phyloP scores from a whole-genome alignment of 805 yeast species.

The Candida nemodendra region DNA sequence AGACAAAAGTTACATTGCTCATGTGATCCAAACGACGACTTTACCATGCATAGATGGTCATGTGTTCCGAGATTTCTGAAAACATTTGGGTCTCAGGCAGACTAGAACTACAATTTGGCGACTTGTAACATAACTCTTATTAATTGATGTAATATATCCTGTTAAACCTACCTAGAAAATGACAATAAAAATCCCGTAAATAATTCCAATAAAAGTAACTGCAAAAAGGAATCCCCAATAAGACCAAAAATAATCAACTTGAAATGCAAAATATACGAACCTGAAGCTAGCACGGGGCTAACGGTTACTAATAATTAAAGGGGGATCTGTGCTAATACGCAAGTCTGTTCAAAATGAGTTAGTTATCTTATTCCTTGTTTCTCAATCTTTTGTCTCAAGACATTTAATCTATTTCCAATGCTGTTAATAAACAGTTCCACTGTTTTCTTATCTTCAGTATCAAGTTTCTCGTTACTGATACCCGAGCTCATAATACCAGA shows the following conservation, averaged over 20 bases:
- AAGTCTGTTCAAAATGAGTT: background rate
- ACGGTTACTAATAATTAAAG: background rate
- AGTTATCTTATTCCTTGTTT: slow-evolving; percentile 17
- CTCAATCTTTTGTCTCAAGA: slow-evolving; percentile 60
- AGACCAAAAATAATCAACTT: background rate
- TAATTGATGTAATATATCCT: background rate
- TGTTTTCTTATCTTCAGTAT: slow-evolving; percentile 68
- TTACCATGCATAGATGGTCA: slow-evolving; percentile 50
- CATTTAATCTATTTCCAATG: slow-evolving; percentile 76
- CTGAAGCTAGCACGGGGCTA: background rate
- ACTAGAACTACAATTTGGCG: no score
- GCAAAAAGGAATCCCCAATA: background rate
- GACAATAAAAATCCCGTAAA: background rate
- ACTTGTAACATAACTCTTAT: no score
- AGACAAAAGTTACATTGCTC: slow-evolving; percentile 48
- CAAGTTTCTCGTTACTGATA: slow-evolving; percentile 48
- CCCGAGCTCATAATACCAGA: slow-evolving; percentile 15
- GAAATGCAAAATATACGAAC: background rate
- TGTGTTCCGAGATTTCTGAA: slow-evolving; percentile 47
- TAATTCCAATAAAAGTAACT: background rate
- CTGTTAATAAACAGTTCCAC: slow-evolving; percentile 80
- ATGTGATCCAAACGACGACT: slow-evolving; percentile 48
- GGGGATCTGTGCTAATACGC: background rate
- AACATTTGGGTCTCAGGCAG: no score
- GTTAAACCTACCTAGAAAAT: background rate